Evolutionary conservation across 345 rosid species (phyloP).

Genomic region (Viola odorata): DNA sequence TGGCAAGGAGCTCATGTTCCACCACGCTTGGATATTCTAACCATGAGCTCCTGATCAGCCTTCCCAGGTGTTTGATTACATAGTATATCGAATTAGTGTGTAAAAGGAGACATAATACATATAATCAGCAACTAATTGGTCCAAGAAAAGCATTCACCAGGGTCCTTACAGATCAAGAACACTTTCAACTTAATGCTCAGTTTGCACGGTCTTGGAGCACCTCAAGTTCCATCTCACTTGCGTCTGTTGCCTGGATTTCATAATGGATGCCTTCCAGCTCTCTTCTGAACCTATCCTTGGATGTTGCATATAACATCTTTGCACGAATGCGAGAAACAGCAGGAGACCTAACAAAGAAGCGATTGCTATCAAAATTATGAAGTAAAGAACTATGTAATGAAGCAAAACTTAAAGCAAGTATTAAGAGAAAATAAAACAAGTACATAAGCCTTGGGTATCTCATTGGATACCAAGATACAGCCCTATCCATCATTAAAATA

Average conservation of each 20-base stretch:
- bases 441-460: too few relatives aligned
- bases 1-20: slow-evolving; percentile 25
- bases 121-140: slow-evolving; percentile 11
- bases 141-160: too few relatives aligned
- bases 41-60: slow-evolving; percentile 39
- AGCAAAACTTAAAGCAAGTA: too few relatives aligned
- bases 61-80: slow-evolving; percentile 33
- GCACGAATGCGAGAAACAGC: slow-evolving; percentile 15
- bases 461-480: too few relatives aligned
- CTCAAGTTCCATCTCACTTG: slow-evolving; percentile 23
- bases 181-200: not conserved
- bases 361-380: not conserved
- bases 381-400: too few relatives aligned
- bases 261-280: slow-evolving; percentile 22
- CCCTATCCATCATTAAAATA: too few relatives aligned
- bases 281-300: slow-evolving; percentile 20
- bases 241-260: slow-evolving; percentile 24
- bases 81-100: slow-evolving; percentile 5
- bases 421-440: too few relatives aligned
- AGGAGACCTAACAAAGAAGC: slow-evolving; percentile 18
- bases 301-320: slow-evolving; percentile 23
- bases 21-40: slow-evolving; percentile 4
- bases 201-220: slow-evolving; percentile 21
- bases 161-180: too few relatives aligned
- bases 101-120: slow-evolving; percentile 6